Percentiles rank a stretch among this genome's conserved stretches.
phyloP scores from a whole-genome alignment of 2,329 filamentous ascomycete species.

The Amauroascus verrucosus region DNA sequence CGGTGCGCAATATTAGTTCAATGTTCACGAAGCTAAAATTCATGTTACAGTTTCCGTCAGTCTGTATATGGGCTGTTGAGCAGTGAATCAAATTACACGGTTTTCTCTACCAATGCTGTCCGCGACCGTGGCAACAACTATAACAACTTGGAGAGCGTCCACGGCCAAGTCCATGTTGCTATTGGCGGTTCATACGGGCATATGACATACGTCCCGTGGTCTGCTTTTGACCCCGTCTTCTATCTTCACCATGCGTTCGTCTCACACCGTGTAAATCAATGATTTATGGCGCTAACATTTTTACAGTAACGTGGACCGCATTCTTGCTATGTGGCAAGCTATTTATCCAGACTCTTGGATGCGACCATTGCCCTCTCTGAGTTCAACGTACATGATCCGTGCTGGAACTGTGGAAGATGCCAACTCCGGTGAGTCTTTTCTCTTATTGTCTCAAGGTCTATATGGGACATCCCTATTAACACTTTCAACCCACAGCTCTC shows the following conservation, averaged over 20 bases:
- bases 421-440: conserved; percentile 36
- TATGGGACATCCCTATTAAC: neutral
- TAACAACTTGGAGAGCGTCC: conserved; percentile 36
- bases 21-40: conserved; percentile 4
- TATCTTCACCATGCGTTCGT: conserved; percentile 57
- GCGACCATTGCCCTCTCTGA: conserved; percentile 44
- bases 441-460: neutral
- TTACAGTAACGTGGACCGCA: conserved; percentile 56
- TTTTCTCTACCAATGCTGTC: conserved; percentile 19
- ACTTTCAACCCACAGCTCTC: conserved; percentile 34
- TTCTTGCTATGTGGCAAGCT: conserved; percentile 67
- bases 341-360: conserved; percentile 61
- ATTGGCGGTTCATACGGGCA: conserved; percentile 52
- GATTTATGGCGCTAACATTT: neutral
- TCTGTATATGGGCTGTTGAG: conserved; percentile 24
- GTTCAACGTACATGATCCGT: conserved; percentile 51
- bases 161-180: conserved; percentile 43
- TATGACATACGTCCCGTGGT: conserved; percentile 60
- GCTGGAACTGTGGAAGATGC: conserved; percentile 46
- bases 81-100: conserved; percentile 21
- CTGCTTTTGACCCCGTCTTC: conserved; percentile 70
- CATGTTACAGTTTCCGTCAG: conserved; percentile 16
- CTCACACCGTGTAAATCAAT: neutral
- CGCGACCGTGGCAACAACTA: conserved; percentile 15
- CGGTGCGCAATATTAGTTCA: neutral